Conservation (phyloP, 805 yeast species). For the Jamesozyma jinghongensis region DNA sequence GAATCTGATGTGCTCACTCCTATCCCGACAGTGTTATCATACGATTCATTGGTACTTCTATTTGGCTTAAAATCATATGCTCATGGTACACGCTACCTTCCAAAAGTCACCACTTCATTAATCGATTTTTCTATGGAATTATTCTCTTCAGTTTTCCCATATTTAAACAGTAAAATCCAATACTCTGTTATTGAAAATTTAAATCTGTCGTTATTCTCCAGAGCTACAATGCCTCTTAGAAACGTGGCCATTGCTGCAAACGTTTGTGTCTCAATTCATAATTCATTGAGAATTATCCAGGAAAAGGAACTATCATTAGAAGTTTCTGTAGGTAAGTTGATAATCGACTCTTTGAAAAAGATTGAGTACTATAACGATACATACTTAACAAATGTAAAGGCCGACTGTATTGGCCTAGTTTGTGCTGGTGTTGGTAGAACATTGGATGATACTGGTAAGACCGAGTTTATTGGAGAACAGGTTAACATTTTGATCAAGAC, state of each 20-base stretch:
- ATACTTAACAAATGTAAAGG: constrained; percentile 38
- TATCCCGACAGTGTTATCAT: constrained; percentile 33
- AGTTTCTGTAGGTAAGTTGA: constrained; percentile 33
- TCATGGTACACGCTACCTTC: constrained; percentile 23
- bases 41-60: constrained; percentile 34
- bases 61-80: constrained; percentile 18
- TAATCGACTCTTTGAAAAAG: constrained; percentile 43
- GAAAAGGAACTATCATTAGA: constrained; percentile 24
- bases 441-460: constrained; percentile 4
- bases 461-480: constrained; percentile 30
- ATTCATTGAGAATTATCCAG: constrained; percentile 29
- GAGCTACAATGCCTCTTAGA: constrained; percentile 28
- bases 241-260: constrained; percentile 50
- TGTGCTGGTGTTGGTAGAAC: constrained; percentile 26
- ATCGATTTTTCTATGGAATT: constrained; percentile 76
- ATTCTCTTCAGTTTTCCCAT: constrained; percentile 61
- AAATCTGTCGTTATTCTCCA: constrained; percentile 44
- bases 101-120: constrained; percentile 41
- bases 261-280: constrained; percentile 54
- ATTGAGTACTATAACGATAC: constrained; percentile 35
- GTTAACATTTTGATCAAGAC: constrained; percentile 50
- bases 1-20: constrained; percentile 32
- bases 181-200: constrained; percentile 79
- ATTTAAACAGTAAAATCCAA: constrained; percentile 69
- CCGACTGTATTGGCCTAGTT: constrained; percentile 52